A percentile compares a stretch with the other conserved stretches of the same genome.
Evolutionary conservation across 2,329 filamentous ascomycete genomes (phyloP).

Genomic region (Colletotrichum cereale): DNA sequence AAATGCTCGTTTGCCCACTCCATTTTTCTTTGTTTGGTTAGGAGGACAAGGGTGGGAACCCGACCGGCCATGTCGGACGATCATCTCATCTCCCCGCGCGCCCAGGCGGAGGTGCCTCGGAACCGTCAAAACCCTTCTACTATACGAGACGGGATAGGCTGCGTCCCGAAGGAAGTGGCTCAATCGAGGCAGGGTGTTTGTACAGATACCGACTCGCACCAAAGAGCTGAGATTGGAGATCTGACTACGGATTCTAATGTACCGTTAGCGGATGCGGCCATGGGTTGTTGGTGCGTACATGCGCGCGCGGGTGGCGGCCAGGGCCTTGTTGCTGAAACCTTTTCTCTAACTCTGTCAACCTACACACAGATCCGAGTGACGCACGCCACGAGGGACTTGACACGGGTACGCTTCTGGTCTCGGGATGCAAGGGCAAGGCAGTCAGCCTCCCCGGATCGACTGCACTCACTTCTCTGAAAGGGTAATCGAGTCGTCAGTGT

Average conservation of each 20-base stretch:
- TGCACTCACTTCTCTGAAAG: slow-evolving; percentile 2
- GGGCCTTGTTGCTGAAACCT: slow-evolving; percentile 39
- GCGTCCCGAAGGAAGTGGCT: slow-evolving; percentile 28
- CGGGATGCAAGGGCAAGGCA: slow-evolving; percentile 24
- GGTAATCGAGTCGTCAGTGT: slow-evolving; percentile 25
- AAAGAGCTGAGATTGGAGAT: too few species aligned
- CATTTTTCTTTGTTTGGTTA: background rate
- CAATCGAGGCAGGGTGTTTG: slow-evolving; percentile 18
- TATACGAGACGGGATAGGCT: slow-evolving; percentile 23
- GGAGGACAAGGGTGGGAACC: slow-evolving; percentile 3
- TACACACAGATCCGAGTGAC: slow-evolving; percentile 41
- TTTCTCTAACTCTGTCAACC: slow-evolving; percentile 40
- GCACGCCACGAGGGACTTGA: slow-evolving; percentile 29
- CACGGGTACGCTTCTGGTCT: slow-evolving; percentile 17
- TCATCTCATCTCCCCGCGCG: slow-evolving; percentile 28
- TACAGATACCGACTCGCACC: background rate
- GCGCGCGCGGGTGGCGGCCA: slow-evolving; percentile 27
- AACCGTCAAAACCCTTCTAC: slow-evolving; percentile 27
- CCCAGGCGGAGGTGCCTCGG: slow-evolving; percentile 37
- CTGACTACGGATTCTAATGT: background rate
- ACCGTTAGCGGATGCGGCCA: background rate
- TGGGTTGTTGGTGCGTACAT: slow-evolving; percentile 22
- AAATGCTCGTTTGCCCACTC: background rate
- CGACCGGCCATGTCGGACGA: slow-evolving; percentile 31
- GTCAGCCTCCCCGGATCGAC: slow-evolving; percentile 6